Base-by-base conservation (phyloP, 2,329 filamentous ascomycete genomes). In the Nigrospora oryzae region DNA sequence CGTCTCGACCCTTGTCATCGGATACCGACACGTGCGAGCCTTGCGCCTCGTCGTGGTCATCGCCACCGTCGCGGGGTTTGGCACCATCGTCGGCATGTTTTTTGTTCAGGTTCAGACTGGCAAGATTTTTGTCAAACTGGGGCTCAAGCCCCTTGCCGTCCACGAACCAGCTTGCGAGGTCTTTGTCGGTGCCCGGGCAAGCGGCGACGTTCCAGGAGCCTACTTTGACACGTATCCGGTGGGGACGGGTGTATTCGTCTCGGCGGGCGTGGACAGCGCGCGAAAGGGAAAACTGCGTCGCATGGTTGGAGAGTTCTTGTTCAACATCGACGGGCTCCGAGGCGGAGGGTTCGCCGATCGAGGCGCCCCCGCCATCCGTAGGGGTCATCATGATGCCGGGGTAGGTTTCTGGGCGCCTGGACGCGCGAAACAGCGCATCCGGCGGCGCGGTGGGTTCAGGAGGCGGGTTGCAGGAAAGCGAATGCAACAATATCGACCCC, bases 121-220 rank as follows among this genome's bases (percentile, higher is more conserved):
- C 75, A 39, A 91, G 63, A 15, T 70, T 68, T 44, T 82, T 71
- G 47, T 84, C 78, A 39, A 91, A 63, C 12, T 70, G 67, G 40
- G 82, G 73, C 45, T 84, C 80, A 8, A 90, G 65, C 6, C 86
- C 87, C 56, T 85, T 79, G 14, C 84, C 86, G 11, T 81, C 73
- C 8, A 94, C 76, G 61, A 98, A 96, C 93, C 93, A 98, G 31
- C 78, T 80, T 8, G 81, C 85, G 5, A 98, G 69, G 59, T 97
- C 93, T 53, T 88, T 86, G 63, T 95, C 89, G 0, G 89, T 89
- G 19, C 86, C 89, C 12, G 86, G 81, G 51, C 86, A 83, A 1
- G 84, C 83, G 4, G 89, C 93, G 14, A 95, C 88, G 64, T 98
- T 98, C 93, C 93, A 98, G 0, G 87, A 85, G 36, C 91, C 93